A percentile compares a stretch with the other conserved stretches of the same genome.
Evolutionary conservation across 805 yeast species (phyloP).

Genomic region (Jamesozyma spencerorum): DNA sequence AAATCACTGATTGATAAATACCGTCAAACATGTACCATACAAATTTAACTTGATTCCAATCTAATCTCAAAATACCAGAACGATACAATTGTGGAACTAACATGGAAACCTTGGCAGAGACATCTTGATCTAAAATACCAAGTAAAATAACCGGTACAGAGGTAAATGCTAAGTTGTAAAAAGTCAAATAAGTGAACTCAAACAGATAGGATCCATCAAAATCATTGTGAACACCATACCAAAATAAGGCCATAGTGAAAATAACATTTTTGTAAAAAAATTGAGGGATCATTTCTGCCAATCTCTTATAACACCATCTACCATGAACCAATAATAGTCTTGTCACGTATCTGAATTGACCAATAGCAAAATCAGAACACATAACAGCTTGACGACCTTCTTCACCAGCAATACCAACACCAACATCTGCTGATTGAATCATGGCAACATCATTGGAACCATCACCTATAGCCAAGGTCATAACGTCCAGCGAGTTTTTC

Average conservation of each 20-base stretch:
- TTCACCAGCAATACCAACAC: conserved; percentile 87
- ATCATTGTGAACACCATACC: conserved; percentile 68
- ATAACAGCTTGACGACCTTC: conserved; percentile 86
- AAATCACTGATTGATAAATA: conserved; percentile 62
- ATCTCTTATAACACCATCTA: conserved; percentile 75
- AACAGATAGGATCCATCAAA: conserved; percentile 75
- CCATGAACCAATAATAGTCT: conserved; percentile 69
- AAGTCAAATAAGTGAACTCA: conserved; percentile 73
- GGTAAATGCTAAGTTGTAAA: conserved; percentile 75
- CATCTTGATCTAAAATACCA: conserved; percentile 78
- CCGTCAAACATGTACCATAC: conserved; percentile 72
- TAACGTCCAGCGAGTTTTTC: conserved; percentile 63
- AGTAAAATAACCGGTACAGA: conserved; percentile 70
- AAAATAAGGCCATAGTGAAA: conserved; percentile 64
- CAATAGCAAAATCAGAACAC: conserved; percentile 85
- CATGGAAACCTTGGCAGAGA: conserved; percentile 55
- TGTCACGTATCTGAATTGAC: conserved; percentile 67
- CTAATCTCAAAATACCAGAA: conserved; percentile 63
- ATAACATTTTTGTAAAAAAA: conserved; percentile 74
- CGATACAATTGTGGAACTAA: conserved; percentile 67
- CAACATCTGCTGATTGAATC: conserved; percentile 83
- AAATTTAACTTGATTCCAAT: conserved; percentile 63
- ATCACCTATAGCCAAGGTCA: conserved; percentile 84
- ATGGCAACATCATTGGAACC: conserved; percentile 87
- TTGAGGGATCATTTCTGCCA: conserved; percentile 76